Base-by-base conservation (phyloP, 148 eudicot species). In the Suaeda aralocaspica region DNA sequence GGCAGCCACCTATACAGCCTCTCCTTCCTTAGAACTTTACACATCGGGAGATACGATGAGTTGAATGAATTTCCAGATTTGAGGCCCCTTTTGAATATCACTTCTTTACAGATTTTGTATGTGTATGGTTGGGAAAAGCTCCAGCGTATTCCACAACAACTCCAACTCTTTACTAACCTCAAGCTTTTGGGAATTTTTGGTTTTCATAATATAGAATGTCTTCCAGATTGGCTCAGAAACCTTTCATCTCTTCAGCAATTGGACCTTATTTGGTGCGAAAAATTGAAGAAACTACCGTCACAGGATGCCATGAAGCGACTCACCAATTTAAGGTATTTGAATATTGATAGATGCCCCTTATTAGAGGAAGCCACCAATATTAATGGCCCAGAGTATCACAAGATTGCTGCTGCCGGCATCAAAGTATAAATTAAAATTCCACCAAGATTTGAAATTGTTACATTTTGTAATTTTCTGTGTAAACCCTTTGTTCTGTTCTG, bases 291-390 rank as follows among this genome's bases (percentile, higher is more conserved):
- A 14, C 49, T 64, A 9, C 3, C 67, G 7, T 41, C 67, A 64
- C 1, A 3, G 28, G 68, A 65, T 3, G 68, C 68, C 19, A 42
- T 65, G 68, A 14, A 65, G 31, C 68, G 53, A 25, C 68, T 65
- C 45, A 2, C 33, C 30, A 65, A 65, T 13, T 65, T 65, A 45
- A 0, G 12, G 0, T 24, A 11, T 24, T 16, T 65, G 34, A 0
- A 5, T 1, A 25, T 65, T 25, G 3, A 7, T 9, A 11, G 24
- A 2, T 65, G 68, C 34, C 31, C 53, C 2, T 6, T 24, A n/a
- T 21, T 64, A 33, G 30, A 22, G 52, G 53, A 42, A 44, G 21
- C 5, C 34, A 6, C 24, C 68, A 64, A 64, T 33, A 6, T 25
- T 14, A 64, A 42, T 44, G 67, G 67, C 11, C 8, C 67, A 6